Percentiles rank a stretch among this genome's conserved stretches.
These are phyloP conservation scores for Suillus ampliporus DNA, from an alignment of 768 basidiomycete species.

Conservation along the genomic window DNA sequence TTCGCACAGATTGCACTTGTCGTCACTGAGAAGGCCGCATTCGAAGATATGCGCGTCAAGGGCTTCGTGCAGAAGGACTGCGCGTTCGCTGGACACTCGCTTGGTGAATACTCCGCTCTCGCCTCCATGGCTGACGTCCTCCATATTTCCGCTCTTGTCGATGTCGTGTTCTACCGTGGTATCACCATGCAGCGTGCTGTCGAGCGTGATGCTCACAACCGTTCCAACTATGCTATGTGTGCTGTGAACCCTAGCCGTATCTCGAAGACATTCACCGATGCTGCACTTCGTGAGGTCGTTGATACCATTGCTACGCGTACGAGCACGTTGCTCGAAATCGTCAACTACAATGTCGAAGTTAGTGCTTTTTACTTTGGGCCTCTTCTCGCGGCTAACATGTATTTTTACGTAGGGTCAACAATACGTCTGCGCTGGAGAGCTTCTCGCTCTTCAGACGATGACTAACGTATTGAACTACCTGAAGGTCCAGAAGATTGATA, in stretches of 20 bases:
- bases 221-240: conserved; percentile 98
- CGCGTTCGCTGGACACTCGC: conserved; percentile 96
- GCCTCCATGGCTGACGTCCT: conserved; percentile 98
- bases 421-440: conserved; percentile 99
- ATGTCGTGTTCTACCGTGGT: conserved; percentile 99
- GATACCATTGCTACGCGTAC: conserved; percentile 83
- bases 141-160: conserved; percentile 92
- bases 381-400: conserved; percentile 10
- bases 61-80: conserved; percentile 93
- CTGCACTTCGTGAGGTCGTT: conserved; percentile 96
- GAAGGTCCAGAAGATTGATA: conserved; percentile 95
- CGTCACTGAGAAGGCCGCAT: conserved; percentile 97
- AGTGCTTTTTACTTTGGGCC: conserved; percentile 18
- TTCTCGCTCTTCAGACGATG: conserved; percentile 90
- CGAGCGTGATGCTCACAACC: conserved; percentile 90
- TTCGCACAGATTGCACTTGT: conserved; percentile 99
- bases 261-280: conserved; percentile 92
- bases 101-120: conserved; percentile 98
- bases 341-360: conserved; percentile 95
- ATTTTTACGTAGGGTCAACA: conserved; percentile 83
- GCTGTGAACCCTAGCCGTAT: conserved; percentile 98
- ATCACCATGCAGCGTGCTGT: conserved; percentile 99
- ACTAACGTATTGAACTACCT: conserved; percentile 97
- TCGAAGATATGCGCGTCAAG: conserved; percentile 97
- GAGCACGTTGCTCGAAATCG: conserved; percentile 90